phyloP scores from a whole-genome alignment of 2,329 filamentous ascomycete species.

The Aspergillus phoenicis region DNA sequence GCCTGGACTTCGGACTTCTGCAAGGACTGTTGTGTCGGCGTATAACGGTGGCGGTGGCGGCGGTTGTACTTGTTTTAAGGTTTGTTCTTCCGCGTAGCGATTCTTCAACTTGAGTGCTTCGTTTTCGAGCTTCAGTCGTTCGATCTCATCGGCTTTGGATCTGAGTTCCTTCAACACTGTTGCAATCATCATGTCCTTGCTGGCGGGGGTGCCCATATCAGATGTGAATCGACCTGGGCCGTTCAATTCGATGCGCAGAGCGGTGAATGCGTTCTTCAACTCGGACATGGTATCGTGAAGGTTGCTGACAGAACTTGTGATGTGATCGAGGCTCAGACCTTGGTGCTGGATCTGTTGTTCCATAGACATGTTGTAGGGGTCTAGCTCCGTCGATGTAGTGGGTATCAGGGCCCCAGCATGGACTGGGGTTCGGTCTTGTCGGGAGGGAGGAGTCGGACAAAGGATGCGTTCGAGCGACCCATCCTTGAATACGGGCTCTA shows the following conservation, averaged over 20 bases:
- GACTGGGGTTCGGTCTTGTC: conserved; percentile 20
- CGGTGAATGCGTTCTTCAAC: conserved; percentile 42
- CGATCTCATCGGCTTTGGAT: conserved; percentile 43
- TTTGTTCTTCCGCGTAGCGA: conserved; percentile 36
- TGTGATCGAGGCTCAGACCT: conserved; percentile 40
- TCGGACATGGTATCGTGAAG: conserved; percentile 45
- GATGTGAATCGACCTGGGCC: conserved; percentile 26
- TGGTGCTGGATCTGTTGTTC: conserved; percentile 42
- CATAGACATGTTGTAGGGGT: conserved; percentile 26
- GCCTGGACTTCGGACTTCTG: conserved; percentile 38
- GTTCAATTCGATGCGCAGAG: conserved; percentile 42
- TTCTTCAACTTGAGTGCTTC: conserved; percentile 42
- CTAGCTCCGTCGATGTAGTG: conserved; percentile 20
- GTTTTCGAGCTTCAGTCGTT: conserved; percentile 42
- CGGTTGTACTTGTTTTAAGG: conserved; percentile 14
- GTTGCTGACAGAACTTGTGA: conserved; percentile 42
- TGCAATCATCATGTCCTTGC: conserved; percentile 39
- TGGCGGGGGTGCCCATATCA: conserved; percentile 24
- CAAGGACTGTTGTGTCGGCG: conserved; percentile 20
- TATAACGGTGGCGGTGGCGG: conserved; percentile 4
- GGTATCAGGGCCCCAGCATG: conserved; percentile 32
- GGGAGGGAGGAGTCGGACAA: conserved; percentile 24
- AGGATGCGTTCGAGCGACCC: conserved; percentile 36
- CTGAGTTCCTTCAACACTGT: conserved; percentile 44
- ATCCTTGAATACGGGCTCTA: conserved; percentile 39